A percentile compares a stretch with the other conserved stretches of the same genome.
Evolutionary conservation across 345 rosid genomes (phyloP).

Genomic region (Trapa bicornis): DNA sequence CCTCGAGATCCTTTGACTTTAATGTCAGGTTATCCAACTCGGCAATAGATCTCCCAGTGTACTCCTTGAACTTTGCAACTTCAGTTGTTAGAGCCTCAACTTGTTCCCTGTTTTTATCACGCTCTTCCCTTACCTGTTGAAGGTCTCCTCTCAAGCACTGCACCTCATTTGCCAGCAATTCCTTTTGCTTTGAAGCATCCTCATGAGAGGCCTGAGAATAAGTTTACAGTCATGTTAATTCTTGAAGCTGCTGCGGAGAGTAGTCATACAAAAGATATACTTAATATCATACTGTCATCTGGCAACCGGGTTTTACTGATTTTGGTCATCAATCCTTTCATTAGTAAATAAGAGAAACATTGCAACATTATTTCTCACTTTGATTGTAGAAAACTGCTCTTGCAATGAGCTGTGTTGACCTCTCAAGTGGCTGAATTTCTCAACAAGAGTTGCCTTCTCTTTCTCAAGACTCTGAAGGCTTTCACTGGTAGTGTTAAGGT

Average conservation of each 20-base stretch:
- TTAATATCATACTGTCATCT: too few relatives aligned
- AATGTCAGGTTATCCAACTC: constrained; percentile 25
- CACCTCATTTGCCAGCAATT: constrained; percentile 49
- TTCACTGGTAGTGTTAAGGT: constrained; percentile 73
- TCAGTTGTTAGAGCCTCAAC: constrained; percentile 41
- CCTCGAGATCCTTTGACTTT: constrained; percentile 76
- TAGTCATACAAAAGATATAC: too few relatives aligned
- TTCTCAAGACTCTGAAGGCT: constrained; percentile 67
- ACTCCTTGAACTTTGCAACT: constrained; percentile 50
- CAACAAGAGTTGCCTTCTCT: constrained; percentile 68
- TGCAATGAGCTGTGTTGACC: constrained; percentile 65
- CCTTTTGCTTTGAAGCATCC: constrained; percentile 60
- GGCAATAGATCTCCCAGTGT: constrained; percentile 15
- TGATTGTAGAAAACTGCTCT: constrained; percentile 62
- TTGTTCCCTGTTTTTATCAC: constrained; percentile 44
- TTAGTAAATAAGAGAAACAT: neutral
- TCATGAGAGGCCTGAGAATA: constrained; percentile 56
- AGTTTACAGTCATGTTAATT: neutral
- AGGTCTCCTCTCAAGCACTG: constrained; percentile 55
- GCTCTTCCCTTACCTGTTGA: constrained; percentile 57
- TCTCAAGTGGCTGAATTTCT: constrained; percentile 57
- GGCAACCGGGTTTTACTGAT: too few relatives aligned
- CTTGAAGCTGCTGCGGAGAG: neutral
- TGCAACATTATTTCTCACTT: constrained; percentile 24
- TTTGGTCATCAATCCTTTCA: neutral